phyloP scores from a whole-genome alignment of 2,329 filamentous ascomycete genomes.

The Fusarium sp. region DNA sequence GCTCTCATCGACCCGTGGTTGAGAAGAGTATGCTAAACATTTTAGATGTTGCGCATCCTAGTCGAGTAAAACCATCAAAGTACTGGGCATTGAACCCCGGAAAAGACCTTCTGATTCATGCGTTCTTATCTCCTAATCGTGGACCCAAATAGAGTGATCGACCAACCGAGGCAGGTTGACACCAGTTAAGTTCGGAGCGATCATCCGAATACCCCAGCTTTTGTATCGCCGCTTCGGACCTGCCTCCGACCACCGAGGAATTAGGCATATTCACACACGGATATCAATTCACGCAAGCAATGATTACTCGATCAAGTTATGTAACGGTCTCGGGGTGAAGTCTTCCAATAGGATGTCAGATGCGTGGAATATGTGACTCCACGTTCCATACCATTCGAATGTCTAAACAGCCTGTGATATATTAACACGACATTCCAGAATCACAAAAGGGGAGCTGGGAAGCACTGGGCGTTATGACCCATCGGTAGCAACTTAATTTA shows the following conservation, averaged over 20 bases:
- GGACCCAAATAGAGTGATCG: not conserved
- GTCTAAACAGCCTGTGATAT: not conserved
- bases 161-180: slow-evolving; percentile 47
- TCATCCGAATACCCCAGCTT: slow-evolving; percentile 6
- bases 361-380: not conserved
- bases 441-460: not conserved
- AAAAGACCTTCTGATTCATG: not conserved
- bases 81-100: slow-evolving; percentile 1
- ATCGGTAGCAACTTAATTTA: not conserved
- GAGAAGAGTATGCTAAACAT: not conserved
- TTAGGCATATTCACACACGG: not conserved
- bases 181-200: slow-evolving; percentile 8
- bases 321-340: not conserved
- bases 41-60: not conserved
- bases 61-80: not conserved
- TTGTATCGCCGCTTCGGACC: slow-evolving; percentile 16
- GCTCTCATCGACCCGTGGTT: not conserved
- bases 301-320: slow-evolving; percentile 13
- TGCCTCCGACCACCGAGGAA: slow-evolving; percentile 2
- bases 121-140: not conserved
- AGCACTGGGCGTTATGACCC: not conserved
- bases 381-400: not conserved
- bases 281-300: slow-evolving; percentile 5
- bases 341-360: no score
- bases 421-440: not conserved